phyloP scores from a whole-genome alignment of 495 filamentous ascomycete genomes.

The Penicillium odoratum region DNA sequence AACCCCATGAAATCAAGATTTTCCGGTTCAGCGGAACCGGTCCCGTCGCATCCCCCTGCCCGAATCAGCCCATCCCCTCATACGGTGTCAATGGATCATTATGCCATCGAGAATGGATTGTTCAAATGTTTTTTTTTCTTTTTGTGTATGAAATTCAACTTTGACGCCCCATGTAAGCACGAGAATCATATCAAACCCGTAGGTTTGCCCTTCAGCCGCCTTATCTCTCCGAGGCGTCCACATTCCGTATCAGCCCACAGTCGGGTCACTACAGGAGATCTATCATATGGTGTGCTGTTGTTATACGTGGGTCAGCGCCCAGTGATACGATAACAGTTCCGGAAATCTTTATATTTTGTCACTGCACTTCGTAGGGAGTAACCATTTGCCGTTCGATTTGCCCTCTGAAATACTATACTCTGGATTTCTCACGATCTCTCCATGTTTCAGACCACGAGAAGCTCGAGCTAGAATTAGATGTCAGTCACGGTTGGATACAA shows the following conservation, averaged over 20 bases:
- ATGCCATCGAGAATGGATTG: too few relatives aligned
- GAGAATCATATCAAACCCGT: conserved; percentile 1
- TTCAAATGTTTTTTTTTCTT: neutral
- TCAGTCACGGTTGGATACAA: too few relatives aligned
- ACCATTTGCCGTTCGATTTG: neutral
- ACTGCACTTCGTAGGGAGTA: neutral
- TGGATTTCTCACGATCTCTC: too few relatives aligned
- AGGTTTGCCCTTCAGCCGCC: neutral
- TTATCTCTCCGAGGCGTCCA: conserved; percentile 14
- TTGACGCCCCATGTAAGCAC: too few relatives aligned
- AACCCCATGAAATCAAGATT: too few relatives aligned
- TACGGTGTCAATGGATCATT: too few relatives aligned
- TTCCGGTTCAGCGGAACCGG: neutral
- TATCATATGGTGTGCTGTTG: conserved; percentile 11
- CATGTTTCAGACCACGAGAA: too few relatives aligned
- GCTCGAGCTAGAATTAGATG: too few relatives aligned
- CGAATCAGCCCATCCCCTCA: neutral
- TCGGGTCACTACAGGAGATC: conserved; percentile 11
- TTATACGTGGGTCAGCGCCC: neutral
- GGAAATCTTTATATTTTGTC: too few relatives aligned
- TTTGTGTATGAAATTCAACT: neutral
- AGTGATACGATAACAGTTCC: too few relatives aligned
- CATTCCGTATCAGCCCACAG: conserved; percentile 24
- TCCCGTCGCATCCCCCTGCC: conserved; percentile 11
- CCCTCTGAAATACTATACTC: neutral